Conservation (phyloP, 257 asterid genomes). For the Gardenia jasminoides region DNA sequence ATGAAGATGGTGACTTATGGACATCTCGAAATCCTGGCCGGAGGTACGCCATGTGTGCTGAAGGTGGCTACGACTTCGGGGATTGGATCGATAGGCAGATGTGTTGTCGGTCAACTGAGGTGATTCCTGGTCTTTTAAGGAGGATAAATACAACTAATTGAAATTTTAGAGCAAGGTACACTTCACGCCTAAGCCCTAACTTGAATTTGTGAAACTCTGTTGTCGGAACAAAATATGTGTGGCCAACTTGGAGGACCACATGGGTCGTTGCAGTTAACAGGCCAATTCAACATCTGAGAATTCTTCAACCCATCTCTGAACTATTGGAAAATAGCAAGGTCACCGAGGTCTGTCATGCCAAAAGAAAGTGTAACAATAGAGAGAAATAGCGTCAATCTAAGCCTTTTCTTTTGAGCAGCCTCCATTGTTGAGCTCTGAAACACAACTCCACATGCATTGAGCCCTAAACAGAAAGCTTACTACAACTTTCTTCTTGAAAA, state of each 20-base stretch:
- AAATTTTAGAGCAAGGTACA: slow-evolving; percentile 71
- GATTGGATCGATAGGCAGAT: too few species aligned
- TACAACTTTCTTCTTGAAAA: slow-evolving; percentile 23
- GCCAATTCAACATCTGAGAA: slow-evolving; percentile 76
- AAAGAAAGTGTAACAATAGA: slow-evolving; percentile 29
- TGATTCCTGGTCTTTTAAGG: too few species aligned
- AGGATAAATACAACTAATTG: slow-evolving; percentile 58
- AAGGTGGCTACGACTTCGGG: too few species aligned
- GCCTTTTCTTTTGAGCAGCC: slow-evolving; percentile 22
- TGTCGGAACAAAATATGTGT: slow-evolving; percentile 51
- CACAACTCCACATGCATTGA: slow-evolving; percentile 33
- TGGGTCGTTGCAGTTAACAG: slow-evolving; percentile 63
- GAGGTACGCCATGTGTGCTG: too few species aligned
- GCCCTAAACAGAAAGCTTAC: slow-evolving; percentile 22
- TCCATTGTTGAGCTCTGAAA: slow-evolving; percentile 45
- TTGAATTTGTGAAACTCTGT: slow-evolving; percentile 78
- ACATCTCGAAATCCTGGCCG: too few species aligned
- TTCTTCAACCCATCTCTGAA: slow-evolving; percentile 61
- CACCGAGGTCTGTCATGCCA: slow-evolving; percentile 59
- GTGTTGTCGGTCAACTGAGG: too few species aligned
- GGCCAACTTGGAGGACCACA: slow-evolving; percentile 87
- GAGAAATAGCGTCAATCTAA: slow-evolving; percentile 32
- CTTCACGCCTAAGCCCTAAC: slow-evolving; percentile 67
- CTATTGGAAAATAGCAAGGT: slow-evolving; percentile 56
- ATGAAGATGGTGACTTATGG: too few species aligned